Evolutionary conservation across 78 protist species (phyloP), one percentile per base, ranked within the genome.

Genomic region (Tieghemostelium lacteum): DNA sequence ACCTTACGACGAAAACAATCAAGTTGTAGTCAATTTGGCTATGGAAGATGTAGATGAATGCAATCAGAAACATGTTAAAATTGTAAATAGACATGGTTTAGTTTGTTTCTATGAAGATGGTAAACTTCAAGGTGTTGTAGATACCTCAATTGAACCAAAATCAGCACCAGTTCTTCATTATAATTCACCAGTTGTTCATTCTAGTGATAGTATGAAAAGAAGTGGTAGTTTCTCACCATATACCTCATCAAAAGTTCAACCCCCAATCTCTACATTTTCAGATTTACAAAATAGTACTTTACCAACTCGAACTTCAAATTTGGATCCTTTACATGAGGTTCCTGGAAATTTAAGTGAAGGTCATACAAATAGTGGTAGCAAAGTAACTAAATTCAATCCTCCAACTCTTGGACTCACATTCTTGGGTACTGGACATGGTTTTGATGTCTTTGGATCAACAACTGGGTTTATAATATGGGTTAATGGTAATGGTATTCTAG

Each of bases 391-490:
- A 28, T 85, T 94, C 29, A 57, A 24, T 42, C 89, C 95, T 33
- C 96, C 96, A n/a, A 54, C 52, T n/a, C 89, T 94, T 1, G 96
- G 95, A 31, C 42, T 94, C 12, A 91, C 96, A 14, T 72, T 94
- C 52, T 63, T 94, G 16, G 96, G 96, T 31, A 74, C 85, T 28
- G 31, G 83, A 1, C 93, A 94, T 61, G 96, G 96, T 6, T 94
- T 94, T 17, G 92, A 92, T 60, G 49, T 75, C 1, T 54, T 19
- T 33, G 91, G 88, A 26, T 72, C 78, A 16, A 94, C 96, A 10
- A 87, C 96, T 12, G 96, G 96, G 20, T 94, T 94, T 49, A 78
- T 94, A 28, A 55, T 94, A 39, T 94, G 96, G 96, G 66, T 94
- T 37, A 71, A 86, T 55, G 87, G 94, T 33, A 75, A 75, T 28